Evolutionary conservation across 305 asterid genomes (phyloP).

Genomic region (Fraxinus velutina): DNA sequence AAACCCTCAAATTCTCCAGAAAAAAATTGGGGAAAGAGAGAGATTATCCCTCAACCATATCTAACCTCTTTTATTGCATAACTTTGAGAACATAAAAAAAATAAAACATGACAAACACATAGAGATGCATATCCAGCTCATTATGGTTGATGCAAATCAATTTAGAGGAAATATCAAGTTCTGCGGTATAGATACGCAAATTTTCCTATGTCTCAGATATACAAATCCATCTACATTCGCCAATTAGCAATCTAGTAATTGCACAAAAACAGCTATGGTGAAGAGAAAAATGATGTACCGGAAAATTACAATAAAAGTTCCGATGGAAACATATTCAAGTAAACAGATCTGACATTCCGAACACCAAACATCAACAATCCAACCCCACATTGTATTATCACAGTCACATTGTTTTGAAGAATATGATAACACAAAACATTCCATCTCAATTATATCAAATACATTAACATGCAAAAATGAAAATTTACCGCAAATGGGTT

Average conservation of each 20-base stretch:
- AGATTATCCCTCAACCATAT: background rate
- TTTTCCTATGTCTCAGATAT: background rate
- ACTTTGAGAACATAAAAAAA: background rate
- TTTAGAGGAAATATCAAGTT: background rate
- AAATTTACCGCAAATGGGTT: slow-evolving; percentile 29
- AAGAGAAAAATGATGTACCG: background rate
- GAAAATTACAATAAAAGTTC: background rate
- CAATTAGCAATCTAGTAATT: background rate
- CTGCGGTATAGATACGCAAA: background rate
- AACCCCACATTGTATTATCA: background rate
- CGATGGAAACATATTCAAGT: background rate
- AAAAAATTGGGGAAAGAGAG: background rate
- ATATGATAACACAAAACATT: background rate
- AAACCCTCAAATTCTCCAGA: background rate
- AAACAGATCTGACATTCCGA: background rate
- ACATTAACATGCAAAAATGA: background rate
- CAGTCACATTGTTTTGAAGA: background rate
- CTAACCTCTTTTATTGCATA: background rate
- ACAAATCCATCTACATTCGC: background rate
- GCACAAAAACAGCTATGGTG: background rate
- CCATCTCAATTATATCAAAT: background rate
- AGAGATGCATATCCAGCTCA: background rate
- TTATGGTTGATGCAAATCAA: background rate
- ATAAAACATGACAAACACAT: background rate
- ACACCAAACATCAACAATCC: background rate